These are phyloP conservation scores for Neoconidiobolus thromboides DNA, from an alignment of 371 early-diverging fungal genomes.

Conservation along the genomic window DNA sequence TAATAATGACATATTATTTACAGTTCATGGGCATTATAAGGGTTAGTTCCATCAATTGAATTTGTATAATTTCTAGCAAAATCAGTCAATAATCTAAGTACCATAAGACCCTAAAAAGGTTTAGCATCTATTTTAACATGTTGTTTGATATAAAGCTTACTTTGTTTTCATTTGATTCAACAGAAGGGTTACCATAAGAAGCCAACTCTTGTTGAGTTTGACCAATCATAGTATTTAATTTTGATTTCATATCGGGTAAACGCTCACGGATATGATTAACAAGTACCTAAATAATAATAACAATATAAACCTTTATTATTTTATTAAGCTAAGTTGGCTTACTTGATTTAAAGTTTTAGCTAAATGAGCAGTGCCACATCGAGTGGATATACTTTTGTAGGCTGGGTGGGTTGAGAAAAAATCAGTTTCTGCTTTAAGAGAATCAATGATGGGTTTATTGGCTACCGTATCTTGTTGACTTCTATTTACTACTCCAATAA, in stretches of 20 bases:
- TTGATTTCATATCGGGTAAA: slow-evolving; percentile 61
- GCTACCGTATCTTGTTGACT: slow-evolving; percentile 72
- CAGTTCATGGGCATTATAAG: slow-evolving; percentile 79
- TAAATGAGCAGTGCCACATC: slow-evolving; percentile 72
- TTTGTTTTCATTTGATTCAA: slow-evolving; percentile 29
- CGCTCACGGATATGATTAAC: slow-evolving; percentile 63
- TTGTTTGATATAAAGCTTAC: slow-evolving; percentile 16
- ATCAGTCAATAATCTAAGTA: slow-evolving; percentile 59
- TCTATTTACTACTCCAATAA: slow-evolving; percentile 78
- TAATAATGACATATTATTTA: slow-evolving; percentile 20
- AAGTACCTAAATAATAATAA: slow-evolving; percentile 24
- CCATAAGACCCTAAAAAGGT: slow-evolving; percentile 29
- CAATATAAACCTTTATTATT: neutral
- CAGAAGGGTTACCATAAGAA: slow-evolving; percentile 46
- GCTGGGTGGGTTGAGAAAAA: slow-evolving; percentile 68
- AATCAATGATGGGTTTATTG: slow-evolving; percentile 56
- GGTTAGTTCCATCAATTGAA: slow-evolving; percentile 59
- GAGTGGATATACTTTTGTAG: slow-evolving; percentile 54
- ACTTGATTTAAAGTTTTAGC: slow-evolving; percentile 56
- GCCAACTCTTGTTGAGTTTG: slow-evolving; percentile 61
- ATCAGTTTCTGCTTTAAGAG: slow-evolving; percentile 49
- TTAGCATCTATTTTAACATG: slow-evolving; percentile 3
- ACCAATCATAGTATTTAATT: slow-evolving; percentile 51
- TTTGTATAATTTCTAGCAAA: slow-evolving; percentile 62
- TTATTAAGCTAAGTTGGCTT: slow-evolving; percentile 7